Conservation (phyloP, 2,329 filamentous ascomycete species). For the Penicillium aurantiogriseum region DNA sequence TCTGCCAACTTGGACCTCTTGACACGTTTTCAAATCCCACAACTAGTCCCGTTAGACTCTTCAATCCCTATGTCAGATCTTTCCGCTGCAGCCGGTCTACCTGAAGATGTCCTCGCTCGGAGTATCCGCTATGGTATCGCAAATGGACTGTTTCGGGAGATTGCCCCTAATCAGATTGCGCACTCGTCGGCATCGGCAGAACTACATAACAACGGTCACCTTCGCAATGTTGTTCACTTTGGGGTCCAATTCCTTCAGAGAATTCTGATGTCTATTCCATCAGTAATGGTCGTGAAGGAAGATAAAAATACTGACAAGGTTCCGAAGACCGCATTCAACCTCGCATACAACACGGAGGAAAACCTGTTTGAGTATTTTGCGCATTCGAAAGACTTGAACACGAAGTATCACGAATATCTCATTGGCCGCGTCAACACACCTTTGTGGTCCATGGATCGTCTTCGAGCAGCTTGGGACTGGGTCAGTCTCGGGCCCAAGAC, state of each 20-base stretch:
- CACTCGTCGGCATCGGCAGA: slow-evolving; percentile 1
- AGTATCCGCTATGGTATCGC: neutral
- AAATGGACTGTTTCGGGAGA: slow-evolving; percentile 4
- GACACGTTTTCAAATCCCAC: neutral
- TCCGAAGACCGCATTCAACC: slow-evolving; percentile 1
- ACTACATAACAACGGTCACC: neutral
- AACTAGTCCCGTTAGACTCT: neutral
- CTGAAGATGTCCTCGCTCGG: neutral
- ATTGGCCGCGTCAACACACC: neutral
- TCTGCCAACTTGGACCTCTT: neutral
- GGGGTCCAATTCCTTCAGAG: neutral
- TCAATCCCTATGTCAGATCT: neutral
- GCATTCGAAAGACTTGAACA: neutral
- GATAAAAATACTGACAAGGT: neutral
- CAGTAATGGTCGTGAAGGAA: neutral
- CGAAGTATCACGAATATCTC: neutral
- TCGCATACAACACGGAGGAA: neutral
- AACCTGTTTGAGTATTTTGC: slow-evolving; percentile 6
- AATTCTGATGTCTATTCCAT: neutral
- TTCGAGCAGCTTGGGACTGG: slow-evolving; percentile 11
- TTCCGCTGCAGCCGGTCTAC: neutral
- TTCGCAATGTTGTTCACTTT: neutral
- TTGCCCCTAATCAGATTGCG: neutral
- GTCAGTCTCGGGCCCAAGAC: neutral
- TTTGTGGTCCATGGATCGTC: slow-evolving; percentile 4